A percentile compares a stretch with the other conserved stretches of the same genome.
Conservation (phyloP, 2,329 filamentous ascomycete genomes). For the Thielaviopsis musarum region DNA sequence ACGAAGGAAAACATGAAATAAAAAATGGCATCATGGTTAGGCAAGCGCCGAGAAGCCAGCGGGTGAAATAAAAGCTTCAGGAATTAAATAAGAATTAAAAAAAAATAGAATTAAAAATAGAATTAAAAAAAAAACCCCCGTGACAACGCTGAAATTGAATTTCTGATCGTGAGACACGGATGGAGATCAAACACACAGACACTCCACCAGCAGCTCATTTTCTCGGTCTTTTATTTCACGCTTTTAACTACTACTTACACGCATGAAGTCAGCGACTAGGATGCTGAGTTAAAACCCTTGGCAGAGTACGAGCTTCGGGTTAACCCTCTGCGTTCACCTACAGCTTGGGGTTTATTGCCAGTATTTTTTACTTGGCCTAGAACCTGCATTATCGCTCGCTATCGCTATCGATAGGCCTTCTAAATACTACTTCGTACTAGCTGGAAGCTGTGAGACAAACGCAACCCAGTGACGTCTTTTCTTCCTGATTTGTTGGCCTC, state of each 20-base stretch:
- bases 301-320: no score
- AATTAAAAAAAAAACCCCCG: neutral
- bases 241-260: neutral
- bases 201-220: neutral
- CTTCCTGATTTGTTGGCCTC: neutral
- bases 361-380: no score
- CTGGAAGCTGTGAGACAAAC: neutral
- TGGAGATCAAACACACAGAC: neutral
- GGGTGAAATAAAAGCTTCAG: neutral
- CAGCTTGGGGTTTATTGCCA: neutral
- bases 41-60: no score
- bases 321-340: neutral
- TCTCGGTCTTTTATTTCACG: neutral
- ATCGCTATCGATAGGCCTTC: no score
- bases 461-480: neutral
- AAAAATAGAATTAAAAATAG: constrained; percentile 1
- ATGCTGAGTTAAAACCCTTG: neutral
- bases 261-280: neutral
- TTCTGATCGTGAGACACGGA: neutral
- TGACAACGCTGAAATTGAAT: no score
- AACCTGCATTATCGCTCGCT: no score
- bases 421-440: no score
- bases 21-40: no score
- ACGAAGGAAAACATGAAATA: no score
- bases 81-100: neutral